Base-by-base conservation (phyloP, 2,329 filamentous ascomycete species). In the Xylaria sp. region DNA sequence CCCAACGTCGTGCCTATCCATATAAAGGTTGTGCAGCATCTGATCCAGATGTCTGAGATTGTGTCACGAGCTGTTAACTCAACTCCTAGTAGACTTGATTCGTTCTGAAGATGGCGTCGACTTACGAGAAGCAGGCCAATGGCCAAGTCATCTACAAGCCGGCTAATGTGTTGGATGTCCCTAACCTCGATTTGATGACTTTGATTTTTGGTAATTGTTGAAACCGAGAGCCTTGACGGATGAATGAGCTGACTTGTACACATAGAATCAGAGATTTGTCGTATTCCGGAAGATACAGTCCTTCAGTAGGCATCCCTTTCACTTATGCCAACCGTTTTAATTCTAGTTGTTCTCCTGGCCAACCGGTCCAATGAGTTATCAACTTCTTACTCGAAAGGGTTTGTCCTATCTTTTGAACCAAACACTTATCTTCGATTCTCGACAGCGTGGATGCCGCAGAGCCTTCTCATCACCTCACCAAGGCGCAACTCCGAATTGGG, bases 401-500 rank as follows among this genome's bases (percentile, higher is more conserved):
- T n/a, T 7, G 16, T 23, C 19, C 23, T 0, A 2, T 16, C 16
- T 1, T 16, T 23, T 1, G 50, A 19, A 11, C 11, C 9, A 19
- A 47, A 19, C 18, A 44, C 57, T 62, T 4, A 63, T 39, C 34
- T 30, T 8, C 3, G 2, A 10, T 42, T 48, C 44, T 10, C 46
- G 16, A 51, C 10, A 63, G 62, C 68, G 75, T 78, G 49, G 83
- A 85, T 64, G 84, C 85, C 0, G 76, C 77, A 4, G 75, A 86
- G 54, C 81, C 84, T 0, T 73, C 73, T n/a, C 76, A 80, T 55
- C 67, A 70, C 57, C 72, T 88, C 58, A 87, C 80, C 52, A 85
- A 82, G 68, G 72, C 76, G 0, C 74, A 77, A 35, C 75, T 80
- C 2, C 78, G 80, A 3, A 66, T 69, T 8, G 73, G 83, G 9